Evolutionary conservation across 2,329 filamentous ascomycete species (phyloP), one percentile per base, ranked within the genome.

Genomic region (Zymoseptoria brevis): DNA sequence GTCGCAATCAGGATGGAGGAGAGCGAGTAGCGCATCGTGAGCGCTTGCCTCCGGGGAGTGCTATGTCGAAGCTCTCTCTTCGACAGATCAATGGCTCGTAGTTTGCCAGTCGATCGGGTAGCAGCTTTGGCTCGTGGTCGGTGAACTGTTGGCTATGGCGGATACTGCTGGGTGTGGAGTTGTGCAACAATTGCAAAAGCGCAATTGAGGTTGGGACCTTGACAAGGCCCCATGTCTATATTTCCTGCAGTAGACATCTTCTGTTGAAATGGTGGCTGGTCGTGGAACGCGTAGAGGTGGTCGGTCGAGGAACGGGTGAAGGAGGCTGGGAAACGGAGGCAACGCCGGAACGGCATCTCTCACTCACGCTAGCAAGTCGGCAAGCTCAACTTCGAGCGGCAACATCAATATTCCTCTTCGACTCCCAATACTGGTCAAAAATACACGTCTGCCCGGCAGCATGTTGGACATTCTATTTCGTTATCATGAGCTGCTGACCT

Each of bases 1-100:
- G 64, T 62, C 51, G 65, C 64, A 35, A 66, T 52, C 24, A 22
- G 26, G 41, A 65, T 55, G 19, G 59, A 61, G 19, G 56, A 53
- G 16, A 21, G 48, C 30, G 54, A 35, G 56, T 57, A 55, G 55
- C 49, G 64, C 64, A 66, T 66, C 51, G 26, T 35, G 57, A 57
- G 59, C 54, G 22, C 11, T 4, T 26, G 52, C 60, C 60, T 59
- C 55, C 35, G 41, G 54, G 7, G 19, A 19, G n/a, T 8, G 24
- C 8, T 49, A 29, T 22, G 50, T 58, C 53, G 24, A 56, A 19
- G 52, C 2, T 53, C 45, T n/a, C n/a, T n/a, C 4, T 45, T 26
- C 19, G 6, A 19, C 48, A 13, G 21, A 19, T 41, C 50, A 45
- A 16, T 35, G 22, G 19, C 58, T 21, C 55, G 41, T 59, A n/a